Conservation (phyloP, 1,284 basidiomycete species). For the Phaffia rhodozyma region DNA sequence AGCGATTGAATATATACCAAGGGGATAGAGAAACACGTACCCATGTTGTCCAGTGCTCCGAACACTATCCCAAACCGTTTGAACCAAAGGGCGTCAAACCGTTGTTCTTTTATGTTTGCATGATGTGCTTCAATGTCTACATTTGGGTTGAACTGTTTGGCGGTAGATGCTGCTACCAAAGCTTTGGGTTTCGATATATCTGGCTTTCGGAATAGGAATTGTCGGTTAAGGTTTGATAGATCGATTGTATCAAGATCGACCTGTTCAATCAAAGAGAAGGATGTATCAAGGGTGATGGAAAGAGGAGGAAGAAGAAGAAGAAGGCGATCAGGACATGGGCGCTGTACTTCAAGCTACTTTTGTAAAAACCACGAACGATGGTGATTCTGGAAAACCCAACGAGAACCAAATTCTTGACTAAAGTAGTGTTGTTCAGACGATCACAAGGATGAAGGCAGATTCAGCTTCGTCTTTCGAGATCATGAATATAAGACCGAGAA, state of each 20-base stretch:
- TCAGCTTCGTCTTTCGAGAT: neutral
- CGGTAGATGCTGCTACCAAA: conserved; percentile 79
- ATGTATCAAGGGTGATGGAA: neutral
- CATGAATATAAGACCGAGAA: neutral
- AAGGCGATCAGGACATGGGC: neutral
- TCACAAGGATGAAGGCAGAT: neutral
- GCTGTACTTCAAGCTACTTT: neutral
- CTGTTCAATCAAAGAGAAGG: conserved; percentile 31
- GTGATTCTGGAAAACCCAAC: conserved; percentile 89
- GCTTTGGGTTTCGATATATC: conserved; percentile 96
- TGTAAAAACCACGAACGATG: conserved; percentile 30
- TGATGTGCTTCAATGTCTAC: conserved; percentile 81
- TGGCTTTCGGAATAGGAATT: conserved; percentile 95
- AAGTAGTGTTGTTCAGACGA: neutral
- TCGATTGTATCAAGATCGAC: conserved; percentile 98
- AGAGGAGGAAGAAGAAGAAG: neutral
- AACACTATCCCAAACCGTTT: conserved; percentile 80
- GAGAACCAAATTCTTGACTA: conserved; percentile 92
- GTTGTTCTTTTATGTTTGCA: conserved; percentile 87
- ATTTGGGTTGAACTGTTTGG: conserved; percentile 80
- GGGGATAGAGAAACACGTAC: conserved; percentile 38
- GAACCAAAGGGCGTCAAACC: conserved; percentile 87
- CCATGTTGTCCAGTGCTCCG: conserved; percentile 92
- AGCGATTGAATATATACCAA: conserved; percentile 26
- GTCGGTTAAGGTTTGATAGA: conserved; percentile 92